A percentile compares a stretch with the other conserved stretches of the same genome.
phyloP scores from a whole-genome alignment of 225 moss, liverwort and hornwort species.

The Sphagnum tenellum region DNA sequence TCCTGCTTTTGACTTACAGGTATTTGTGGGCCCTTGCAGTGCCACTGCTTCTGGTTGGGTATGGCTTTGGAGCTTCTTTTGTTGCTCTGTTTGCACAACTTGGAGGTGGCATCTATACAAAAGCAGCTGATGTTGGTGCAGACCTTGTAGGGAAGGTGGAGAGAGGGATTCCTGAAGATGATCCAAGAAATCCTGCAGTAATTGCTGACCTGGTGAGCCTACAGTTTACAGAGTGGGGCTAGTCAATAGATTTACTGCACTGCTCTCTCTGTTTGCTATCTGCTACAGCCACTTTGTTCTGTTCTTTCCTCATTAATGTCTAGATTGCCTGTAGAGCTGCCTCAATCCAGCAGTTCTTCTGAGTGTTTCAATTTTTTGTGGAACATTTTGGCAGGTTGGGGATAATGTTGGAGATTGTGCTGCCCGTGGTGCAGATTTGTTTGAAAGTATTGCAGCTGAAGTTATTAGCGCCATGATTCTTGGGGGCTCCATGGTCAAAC shows the following conservation, averaged over 20 bases:
- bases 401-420: slow-evolving; percentile 99
- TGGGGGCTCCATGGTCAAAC: slow-evolving; percentile 89
- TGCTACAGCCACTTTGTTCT: too few species aligned
- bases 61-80: slow-evolving; percentile 98
- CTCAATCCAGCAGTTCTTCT: too few species aligned
- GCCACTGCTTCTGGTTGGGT: slow-evolving; percentile 92
- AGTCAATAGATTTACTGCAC: too few species aligned
- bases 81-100: slow-evolving; percentile 97
- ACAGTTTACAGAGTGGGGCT: neutral
- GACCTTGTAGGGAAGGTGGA: slow-evolving; percentile 98
- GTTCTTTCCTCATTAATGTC: too few species aligned
- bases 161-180: slow-evolving; percentile 98
- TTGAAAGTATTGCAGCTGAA: slow-evolving; percentile 98
- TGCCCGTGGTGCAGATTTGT: slow-evolving; percentile 93
- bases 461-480: slow-evolving; percentile 99
- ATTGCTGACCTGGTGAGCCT: slow-evolving; percentile 87
- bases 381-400: slow-evolving; percentile 54
- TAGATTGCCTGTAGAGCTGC: too few species aligned
- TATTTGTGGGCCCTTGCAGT: slow-evolving; percentile 25
- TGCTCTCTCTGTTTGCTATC: too few species aligned
- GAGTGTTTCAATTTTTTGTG: too few species aligned
- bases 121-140: slow-evolving; percentile 97
- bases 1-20: too few species aligned
- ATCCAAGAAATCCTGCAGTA: slow-evolving; percentile 93
- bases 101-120: slow-evolving; percentile 96